Evolutionary conservation across 768 basidiomycete genomes (phyloP).

Genomic region (Pluteus cervinus): DNA sequence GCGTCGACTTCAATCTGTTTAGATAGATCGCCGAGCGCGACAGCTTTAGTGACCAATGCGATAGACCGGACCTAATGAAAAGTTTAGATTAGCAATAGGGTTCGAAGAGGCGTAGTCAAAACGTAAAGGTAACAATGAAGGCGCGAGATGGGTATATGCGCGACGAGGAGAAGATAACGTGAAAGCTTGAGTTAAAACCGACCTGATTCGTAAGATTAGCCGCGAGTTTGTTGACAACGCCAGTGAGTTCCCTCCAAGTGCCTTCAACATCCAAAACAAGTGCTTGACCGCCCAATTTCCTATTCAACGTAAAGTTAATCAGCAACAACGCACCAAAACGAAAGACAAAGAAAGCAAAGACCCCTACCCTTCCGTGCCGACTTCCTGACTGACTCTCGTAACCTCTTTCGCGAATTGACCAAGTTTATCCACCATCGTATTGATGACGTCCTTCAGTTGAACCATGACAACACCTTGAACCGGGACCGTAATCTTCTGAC

Average conservation of each 20-base stretch:
- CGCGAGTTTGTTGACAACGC: conserved; percentile 77
- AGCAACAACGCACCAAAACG: neutral
- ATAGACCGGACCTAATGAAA: conserved; percentile 64
- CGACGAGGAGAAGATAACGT: too few species aligned
- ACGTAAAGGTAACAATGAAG: conserved; percentile 6
- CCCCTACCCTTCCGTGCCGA: conserved; percentile 69
- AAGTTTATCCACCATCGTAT: conserved; percentile 61
- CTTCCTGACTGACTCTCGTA: conserved; percentile 78
- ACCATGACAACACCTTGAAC: conserved; percentile 79
- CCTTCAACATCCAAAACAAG: conserved; percentile 85
- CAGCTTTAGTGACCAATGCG: conserved; percentile 89
- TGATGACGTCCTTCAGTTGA: conserved; percentile 75
- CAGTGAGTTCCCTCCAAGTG: conserved; percentile 82
- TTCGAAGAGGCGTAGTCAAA: too few species aligned
- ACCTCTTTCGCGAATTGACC: conserved; percentile 90
- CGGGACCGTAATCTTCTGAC: conserved; percentile 73
- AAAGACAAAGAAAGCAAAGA: conserved; percentile 4
- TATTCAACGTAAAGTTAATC: conserved; percentile 26
- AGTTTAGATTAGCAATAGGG: too few species aligned
- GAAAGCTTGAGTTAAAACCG: conserved; percentile 4
- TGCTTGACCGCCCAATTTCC: conserved; percentile 84
- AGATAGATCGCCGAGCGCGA: conserved; percentile 83
- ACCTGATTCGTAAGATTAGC: conserved; percentile 74
- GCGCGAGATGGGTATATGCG: too few species aligned
- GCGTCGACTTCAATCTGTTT: conserved; percentile 92